Base-by-base conservation (phyloP, 2,329 filamentous ascomycete genomes). In the Daldinia sp. region DNA sequence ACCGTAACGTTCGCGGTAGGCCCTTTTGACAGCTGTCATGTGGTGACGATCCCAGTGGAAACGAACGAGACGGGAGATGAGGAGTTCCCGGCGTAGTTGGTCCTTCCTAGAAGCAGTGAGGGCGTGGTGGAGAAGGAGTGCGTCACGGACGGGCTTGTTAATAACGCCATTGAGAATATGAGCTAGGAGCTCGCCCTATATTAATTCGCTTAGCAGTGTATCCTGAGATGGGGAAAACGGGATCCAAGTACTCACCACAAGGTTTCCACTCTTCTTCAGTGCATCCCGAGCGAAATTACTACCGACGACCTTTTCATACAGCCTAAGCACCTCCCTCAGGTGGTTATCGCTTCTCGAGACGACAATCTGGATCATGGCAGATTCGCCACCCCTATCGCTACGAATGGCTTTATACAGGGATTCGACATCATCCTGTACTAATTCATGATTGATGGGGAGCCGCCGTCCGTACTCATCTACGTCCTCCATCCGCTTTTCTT, bases 161-260 rank as follows among this genome's bases (percentile, higher is more conserved):
- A 98, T 97, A 64, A 97, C 90, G 75, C 96, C 96, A 81, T 98
- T 98, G 76, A 99, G 90, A 74, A 98, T 93, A 80, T 98, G 96
- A 0, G 94, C 93, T 41, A 98, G 89, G 20, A 97, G 90, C 82
- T 99, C 96, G 71, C 96, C 96, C 94, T 98, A 67, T 67, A 67
- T 48, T 30, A 12, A 12, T 53, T 15, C 7, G 53, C 62, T 56
- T 53, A 68, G 65, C 55, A 35, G 33, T 12, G 9, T 35, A 59
- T 67, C n/a, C 54, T 41, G 42, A 26, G 39, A 18, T 12, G 6
- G 6, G 15, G 42, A 15, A 20, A 37, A 18, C 12, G 35, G 7
- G 28, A 35, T 23, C 4, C 23, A 41, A 10, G 50, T 50, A 90
- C 93, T 81, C 87, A 97, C 94, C 65, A 98, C 94, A 20, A 99